Conservation (phyloP, 176 grass and related monocot species). For the Lolium rigidum region DNA sequence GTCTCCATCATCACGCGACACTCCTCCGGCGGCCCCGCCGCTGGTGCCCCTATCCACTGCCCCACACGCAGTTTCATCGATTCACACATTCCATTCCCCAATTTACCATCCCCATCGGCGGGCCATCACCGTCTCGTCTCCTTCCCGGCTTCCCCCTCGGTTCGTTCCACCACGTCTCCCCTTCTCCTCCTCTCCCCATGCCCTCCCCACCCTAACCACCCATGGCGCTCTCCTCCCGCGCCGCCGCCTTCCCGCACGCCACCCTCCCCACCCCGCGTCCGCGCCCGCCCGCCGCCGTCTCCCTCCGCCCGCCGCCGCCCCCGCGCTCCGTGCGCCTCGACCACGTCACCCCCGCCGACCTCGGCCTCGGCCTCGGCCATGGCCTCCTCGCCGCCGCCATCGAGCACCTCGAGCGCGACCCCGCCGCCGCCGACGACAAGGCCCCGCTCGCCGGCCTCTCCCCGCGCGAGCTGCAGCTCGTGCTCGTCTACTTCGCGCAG, state of each 20-base stretch:
- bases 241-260: slow-evolving; percentile 40
- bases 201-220: slow-evolving; percentile 29
- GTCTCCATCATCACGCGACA: slow-evolving; percentile 18
- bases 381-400: slow-evolving; percentile 58
- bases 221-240: slow-evolving; percentile 60
- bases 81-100: neutral
- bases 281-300: neutral
- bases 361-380: neutral
- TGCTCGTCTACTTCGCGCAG: slow-evolving; percentile 95
- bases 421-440: slow-evolving; percentile 59
- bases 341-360: slow-evolving; percentile 29
- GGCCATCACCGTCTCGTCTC: neutral
- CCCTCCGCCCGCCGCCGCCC: slow-evolving; percentile 2
- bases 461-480: slow-evolving; percentile 82
- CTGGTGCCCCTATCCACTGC: slow-evolving; percentile 2
- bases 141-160: neutral
- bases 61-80: neutral
- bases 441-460: slow-evolving; percentile 77
- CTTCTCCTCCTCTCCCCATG: slow-evolving; percentile 38
- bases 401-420: slow-evolving; percentile 85
- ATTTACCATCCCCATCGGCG: neutral
- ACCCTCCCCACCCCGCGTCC: slow-evolving; percentile 40
- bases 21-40: neutral
- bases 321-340: slow-evolving; percentile 60
- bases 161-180: slow-evolving; percentile 47